Base-by-base conservation (phyloP, 257 asterid genomes). In the Handroanthus guayacan region DNA sequence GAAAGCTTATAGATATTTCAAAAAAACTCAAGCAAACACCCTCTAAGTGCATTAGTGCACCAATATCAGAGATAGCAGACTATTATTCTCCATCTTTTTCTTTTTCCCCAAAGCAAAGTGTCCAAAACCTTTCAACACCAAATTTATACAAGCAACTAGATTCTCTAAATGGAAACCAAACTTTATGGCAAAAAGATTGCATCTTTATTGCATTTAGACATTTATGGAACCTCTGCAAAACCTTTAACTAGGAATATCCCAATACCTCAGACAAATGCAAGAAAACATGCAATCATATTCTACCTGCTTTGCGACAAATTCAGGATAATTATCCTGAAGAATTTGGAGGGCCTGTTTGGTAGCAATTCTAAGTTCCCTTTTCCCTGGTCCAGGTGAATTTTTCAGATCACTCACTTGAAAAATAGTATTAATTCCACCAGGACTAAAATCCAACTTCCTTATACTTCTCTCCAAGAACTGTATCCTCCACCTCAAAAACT, bases 301-400 rank as follows among this genome's bases (percentile, higher is more conserved):
- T 78, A 94, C 99, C 97, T 95, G 98, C 82, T 95, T 95, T 0
- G 97, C 82, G 6, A 95, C 98, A 51, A 92, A 92, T 69, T 95
- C 98, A 1, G 99, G 98, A 75, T 92, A 95, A 82, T 95, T 95
- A 68, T 95, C 98, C 87, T 95, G 99, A 74, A 95, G 91, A 82
- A 91, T 78, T n/a, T 83, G 91, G 82, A 92, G 71, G 0, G 99
- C 97, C 80, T 92, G 98, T 55, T 78, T 95, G 11, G 94, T 91
- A 2, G 99, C 98, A 41, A 86, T 79, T 52, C 94, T 83, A 13
- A 95, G 91, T 57, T 92, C 97, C 84, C 81, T 80, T 74, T 91
- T 91, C 75, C 85, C 97, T 0, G 89, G 96, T 8, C 97, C 97
- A 3, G 97, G 98, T 2, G 97, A 91, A 70, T 92, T 92, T 84